Evolutionary conservation across 169 alveolate species (phyloP).

Genomic region (Cryptosporidium bovis): DNA sequence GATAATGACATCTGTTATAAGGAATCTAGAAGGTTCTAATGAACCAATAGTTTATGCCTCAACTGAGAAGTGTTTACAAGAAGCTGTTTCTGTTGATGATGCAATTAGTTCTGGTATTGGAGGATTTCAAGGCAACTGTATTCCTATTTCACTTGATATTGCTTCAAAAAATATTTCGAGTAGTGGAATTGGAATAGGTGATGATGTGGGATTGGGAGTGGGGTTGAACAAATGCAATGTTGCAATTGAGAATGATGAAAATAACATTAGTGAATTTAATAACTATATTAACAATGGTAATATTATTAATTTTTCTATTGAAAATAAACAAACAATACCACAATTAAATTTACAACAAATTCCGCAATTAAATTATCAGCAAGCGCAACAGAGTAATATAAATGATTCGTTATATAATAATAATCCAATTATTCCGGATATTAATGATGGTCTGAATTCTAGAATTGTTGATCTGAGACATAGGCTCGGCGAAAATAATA

Average conservation of each 20-base stretch:
- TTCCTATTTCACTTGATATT: not conserved
- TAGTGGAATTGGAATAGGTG: not conserved
- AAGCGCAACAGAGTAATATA: no score
- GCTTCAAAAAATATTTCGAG: not conserved
- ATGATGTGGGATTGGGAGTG: not conserved
- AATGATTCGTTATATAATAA: no score
- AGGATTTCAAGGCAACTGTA: not conserved
- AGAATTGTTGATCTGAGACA: no score
- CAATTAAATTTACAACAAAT: no score
- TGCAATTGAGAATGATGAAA: not conserved
- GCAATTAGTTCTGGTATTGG: not conserved
- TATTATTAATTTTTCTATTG: no score
- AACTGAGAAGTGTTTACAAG: constrained; percentile 38
- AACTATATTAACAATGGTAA: no score
- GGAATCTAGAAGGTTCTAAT: constrained; percentile 53
- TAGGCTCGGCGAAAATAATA: no score
- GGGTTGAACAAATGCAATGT: not conserved
- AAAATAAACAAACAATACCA: no score
- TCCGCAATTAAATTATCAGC: no score
- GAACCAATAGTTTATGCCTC: constrained; percentile 50
- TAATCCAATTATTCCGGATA: no score
- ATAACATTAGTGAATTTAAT: not conserved
- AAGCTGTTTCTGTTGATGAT: constrained; percentile 2
- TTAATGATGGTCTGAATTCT: no score
- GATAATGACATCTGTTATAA: constrained; percentile 55